phyloP scores from a whole-genome alignment of 2,329 filamentous ascomycete species.

The Thelonectria discophora region DNA sequence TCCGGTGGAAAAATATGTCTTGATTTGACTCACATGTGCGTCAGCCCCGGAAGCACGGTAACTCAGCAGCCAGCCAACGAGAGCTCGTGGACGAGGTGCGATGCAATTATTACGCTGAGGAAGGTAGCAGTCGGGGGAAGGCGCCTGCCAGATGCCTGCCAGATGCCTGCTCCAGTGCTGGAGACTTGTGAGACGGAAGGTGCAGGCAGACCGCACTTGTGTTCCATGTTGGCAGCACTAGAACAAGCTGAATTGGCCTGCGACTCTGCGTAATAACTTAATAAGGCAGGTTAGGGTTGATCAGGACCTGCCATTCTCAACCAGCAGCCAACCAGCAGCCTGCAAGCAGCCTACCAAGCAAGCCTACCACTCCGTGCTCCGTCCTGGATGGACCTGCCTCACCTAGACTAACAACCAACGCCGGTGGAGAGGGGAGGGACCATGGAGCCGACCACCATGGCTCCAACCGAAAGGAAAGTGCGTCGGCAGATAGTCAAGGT shows the following conservation, averaged over 20 bases:
- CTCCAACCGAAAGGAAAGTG: conserved; percentile 7
- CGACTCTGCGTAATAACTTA: not conserved
- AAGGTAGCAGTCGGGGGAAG: not conserved
- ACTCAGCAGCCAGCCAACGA: not conserved
- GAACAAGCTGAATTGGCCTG: not conserved
- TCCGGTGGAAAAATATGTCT: conserved; percentile 10
- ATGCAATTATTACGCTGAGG: not conserved
- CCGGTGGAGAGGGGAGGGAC: not conserved
- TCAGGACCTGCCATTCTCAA: not conserved
- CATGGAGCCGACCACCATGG: conserved; percentile 10
- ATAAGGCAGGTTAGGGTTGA: conserved; percentile 6
- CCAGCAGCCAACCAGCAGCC: not conserved
- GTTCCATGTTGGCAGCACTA: not conserved
- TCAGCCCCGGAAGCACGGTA: conserved; percentile 11
- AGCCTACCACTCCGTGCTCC: not conserved
- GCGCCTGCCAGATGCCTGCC: not conserved
- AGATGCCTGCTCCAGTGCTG: not conserved
- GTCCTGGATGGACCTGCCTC: not conserved
- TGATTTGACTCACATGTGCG: not conserved
- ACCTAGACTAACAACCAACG: conserved; percentile 16
- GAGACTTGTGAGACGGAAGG: conserved; percentile 1
- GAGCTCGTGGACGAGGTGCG: not conserved
- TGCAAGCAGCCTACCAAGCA: not conserved
- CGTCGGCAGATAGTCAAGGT: too few relatives aligned
- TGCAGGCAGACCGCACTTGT: not conserved